Evolutionary conservation across 345 rosid species (phyloP), one percentile per base, ranked within the genome.

Genomic region (Dovyalis caffra): DNA sequence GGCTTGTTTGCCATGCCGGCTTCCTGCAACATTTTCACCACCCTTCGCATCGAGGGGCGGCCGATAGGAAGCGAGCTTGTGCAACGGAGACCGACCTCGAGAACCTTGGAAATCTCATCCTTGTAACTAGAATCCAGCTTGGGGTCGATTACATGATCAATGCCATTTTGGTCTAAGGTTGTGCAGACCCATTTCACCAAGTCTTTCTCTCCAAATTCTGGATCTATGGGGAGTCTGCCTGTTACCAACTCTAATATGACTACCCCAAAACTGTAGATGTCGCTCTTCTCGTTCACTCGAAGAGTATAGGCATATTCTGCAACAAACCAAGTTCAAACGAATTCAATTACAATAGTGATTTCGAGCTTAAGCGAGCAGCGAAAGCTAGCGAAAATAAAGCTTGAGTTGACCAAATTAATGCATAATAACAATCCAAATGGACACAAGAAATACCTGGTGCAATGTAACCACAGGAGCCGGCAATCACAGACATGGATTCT

Each of bases 231-330:
- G 31, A 53, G 83, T 38, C 86, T 89, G 35, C 99, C 98, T 0
- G 99, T 95, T 14, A 90, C 91, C 73, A 91, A 56, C 79, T 95
- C 99, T 60, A 95, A 77, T 64, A 95, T 74, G 45, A 95, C 98
- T 0, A 95, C 95, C 14, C 99, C 97, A 1, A 95, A 95, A 66
- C 98, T 92, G 77, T 91, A 95, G 73, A 86, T 90, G 73, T 95
- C 99, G 53, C 98, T 95, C 90, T 95, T 95, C 76, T 95, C 99
- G 38, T 91, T 92, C 70, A 95, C 99, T 69, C 91, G 78, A 15
- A 92, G 87, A 21, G 99, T 95, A 26, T 95, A 91, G 1, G 92
- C 92, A 45, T 95, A 95, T 76, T 95, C 98, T 90, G 91, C 87
- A 38, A 37, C 73, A 32, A 61, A n/a, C 10, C 18, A 35, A 37